Evolutionary conservation across 2,329 filamentous ascomycete genomes (phyloP).

Genomic region (Colletotrichum navitas): DNA sequence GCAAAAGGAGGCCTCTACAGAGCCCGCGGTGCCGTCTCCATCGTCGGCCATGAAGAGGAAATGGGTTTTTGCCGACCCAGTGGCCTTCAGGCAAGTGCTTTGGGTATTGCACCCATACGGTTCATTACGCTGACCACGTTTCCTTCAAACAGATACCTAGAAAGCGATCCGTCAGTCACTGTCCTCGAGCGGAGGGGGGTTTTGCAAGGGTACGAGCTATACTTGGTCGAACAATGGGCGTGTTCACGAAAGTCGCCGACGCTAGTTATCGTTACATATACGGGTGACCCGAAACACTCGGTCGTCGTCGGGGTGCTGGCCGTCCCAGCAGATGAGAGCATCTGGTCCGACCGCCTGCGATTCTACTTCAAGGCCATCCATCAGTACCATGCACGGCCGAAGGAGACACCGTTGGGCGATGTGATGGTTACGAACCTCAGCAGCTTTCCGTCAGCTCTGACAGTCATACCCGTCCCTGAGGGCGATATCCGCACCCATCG

Average conservation of each 20-base stretch:
- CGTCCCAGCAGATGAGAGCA: constrained; percentile 82
- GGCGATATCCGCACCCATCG: constrained; percentile 86
- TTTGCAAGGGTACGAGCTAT: constrained; percentile 89
- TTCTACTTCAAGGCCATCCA: constrained; percentile 89
- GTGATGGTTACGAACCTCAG: constrained; percentile 96
- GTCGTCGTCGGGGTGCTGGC: constrained; percentile 85
- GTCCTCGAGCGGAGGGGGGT: constrained; percentile 79
- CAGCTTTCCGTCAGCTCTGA: constrained; percentile 90
- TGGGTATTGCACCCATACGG: background rate
- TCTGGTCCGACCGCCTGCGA: constrained; percentile 83
- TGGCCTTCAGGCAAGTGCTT: constrained; percentile 65
- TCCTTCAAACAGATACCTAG: constrained; percentile 73
- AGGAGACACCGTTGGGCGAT: constrained; percentile 84
- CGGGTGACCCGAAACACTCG: constrained; percentile 83
- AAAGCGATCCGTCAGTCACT: constrained; percentile 82
- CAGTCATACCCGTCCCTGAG: constrained; percentile 89
- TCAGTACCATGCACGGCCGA: constrained; percentile 85
- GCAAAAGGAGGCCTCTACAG: constrained; percentile 37
- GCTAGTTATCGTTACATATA: constrained; percentile 92
- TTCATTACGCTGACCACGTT: constrained; percentile 10
- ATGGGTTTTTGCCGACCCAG: constrained; percentile 70
- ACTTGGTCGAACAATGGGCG: constrained; percentile 97
- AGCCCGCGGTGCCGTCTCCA: constrained; percentile 37
- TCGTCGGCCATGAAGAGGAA: constrained; percentile 55
- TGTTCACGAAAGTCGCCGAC: constrained; percentile 92